Conservation (phyloP, 1,284 basidiomycete species). For the Leccinum pseudoinsigne region DNA sequence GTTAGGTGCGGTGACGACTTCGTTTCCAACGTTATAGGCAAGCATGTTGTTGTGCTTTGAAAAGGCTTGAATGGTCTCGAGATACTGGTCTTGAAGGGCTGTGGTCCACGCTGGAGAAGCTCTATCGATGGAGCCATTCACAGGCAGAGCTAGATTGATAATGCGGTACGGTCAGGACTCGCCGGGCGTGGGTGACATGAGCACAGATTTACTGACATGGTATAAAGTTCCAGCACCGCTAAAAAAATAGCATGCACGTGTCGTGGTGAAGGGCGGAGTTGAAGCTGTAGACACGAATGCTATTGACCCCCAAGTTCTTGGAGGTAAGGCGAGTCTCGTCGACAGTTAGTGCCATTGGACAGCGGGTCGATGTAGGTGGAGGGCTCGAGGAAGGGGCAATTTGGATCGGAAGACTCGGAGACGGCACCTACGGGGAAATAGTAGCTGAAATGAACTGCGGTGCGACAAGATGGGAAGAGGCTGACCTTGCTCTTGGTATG, state of each 20-base stretch:
- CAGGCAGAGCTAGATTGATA: conserved; percentile 81
- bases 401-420: conserved; percentile 38
- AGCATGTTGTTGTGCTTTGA: conserved; percentile 78
- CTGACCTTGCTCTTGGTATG: conserved; percentile 86
- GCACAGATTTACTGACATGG: conserved; percentile 57
- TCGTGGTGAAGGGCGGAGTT: conserved; percentile 84
- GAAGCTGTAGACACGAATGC: conserved; percentile 85
- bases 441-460: neutral
- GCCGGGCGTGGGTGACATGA: neutral
- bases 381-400: conserved; percentile 79
- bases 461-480: neutral
- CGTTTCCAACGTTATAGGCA: conserved; percentile 88
- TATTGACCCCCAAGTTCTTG: conserved; percentile 63
- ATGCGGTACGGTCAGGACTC: conserved; percentile 37
- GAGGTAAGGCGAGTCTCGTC: conserved; percentile 79
- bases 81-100: conserved; percentile 80
- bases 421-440: conserved; percentile 42
- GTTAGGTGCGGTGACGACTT: conserved; percentile 66
- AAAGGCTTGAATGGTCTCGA: conserved; percentile 77
- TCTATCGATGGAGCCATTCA: conserved; percentile 87
- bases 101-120: conserved; percentile 78
- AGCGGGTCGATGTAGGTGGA: conserved; percentile 78
- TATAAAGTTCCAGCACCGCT: conserved; percentile 82
- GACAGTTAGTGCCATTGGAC: conserved; percentile 65
- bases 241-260: conserved; percentile 76